phyloP scores from a whole-genome alignment of 371 early-diverging fungal species.

The Circinella minor region DNA sequence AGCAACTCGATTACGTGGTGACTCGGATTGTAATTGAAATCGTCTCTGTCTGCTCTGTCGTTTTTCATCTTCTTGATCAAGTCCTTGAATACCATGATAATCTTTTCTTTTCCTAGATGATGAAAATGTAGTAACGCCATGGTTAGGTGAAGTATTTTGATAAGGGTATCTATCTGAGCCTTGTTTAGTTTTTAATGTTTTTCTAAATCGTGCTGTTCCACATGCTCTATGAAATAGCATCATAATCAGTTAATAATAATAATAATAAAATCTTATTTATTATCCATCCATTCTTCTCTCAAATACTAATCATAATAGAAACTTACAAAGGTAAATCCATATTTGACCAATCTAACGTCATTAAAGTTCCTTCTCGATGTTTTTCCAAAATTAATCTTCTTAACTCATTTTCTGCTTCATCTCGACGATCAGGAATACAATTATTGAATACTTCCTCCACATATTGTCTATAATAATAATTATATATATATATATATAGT shows the following conservation, averaged over 20 bases:
- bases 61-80: neutral
- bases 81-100: neutral
- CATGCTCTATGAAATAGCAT: conserved; percentile 12
- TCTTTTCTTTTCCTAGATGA: neutral
- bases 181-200: neutral
- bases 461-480: conserved; percentile 50
- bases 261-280: neutral
- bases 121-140: no score
- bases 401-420: conserved; percentile 58
- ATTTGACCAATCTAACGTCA: conserved; percentile 69
- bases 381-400: conserved; percentile 60
- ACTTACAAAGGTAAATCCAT: conserved; percentile 59
- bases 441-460: conserved; percentile 64
- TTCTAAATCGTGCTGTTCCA: conserved; percentile 8
- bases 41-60: neutral
- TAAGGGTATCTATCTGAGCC: neutral
- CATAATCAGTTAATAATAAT: no score
- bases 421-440: conserved; percentile 53
- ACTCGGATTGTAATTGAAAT: neutral
- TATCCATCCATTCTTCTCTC: no score
- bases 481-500: neutral
- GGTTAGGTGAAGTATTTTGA: no score
- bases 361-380: conserved; percentile 53
- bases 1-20: neutral
- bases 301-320: neutral